Conservation (phyloP, 1,284 basidiomycete species). For the Sparassis latifolia region DNA sequence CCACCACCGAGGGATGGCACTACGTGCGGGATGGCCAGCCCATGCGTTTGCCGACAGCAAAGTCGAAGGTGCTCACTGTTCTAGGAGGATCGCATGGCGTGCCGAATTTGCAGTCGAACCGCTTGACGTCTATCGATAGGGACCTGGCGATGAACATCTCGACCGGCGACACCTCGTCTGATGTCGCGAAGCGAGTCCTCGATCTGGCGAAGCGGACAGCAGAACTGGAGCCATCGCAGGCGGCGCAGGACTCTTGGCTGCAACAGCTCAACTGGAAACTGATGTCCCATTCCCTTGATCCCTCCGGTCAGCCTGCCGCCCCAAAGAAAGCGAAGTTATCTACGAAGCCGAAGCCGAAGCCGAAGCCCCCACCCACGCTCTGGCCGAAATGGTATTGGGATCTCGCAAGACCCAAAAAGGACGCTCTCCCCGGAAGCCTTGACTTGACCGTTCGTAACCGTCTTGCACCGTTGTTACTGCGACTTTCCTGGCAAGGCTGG, state of each 20-base stretch:
- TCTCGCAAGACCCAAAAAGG: conserved; percentile 66
- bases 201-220: conserved; percentile 32
- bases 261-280: conserved; percentile 62
- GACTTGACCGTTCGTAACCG: conserved; percentile 86
- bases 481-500: conserved; percentile 82
- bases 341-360: conserved; percentile 6
- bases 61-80: conserved; percentile 34
- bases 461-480: conserved; percentile 81
- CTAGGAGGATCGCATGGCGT: conserved; percentile 38
- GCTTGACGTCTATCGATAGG: conserved; percentile 30
- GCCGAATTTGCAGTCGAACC: conserved; percentile 32
- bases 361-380: conserved; percentile 40
- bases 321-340: background rate
- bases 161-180: conserved; percentile 28
- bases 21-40: conserved; percentile 37
- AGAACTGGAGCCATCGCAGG: conserved; percentile 10
- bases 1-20: conserved; percentile 62
- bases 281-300: background rate
- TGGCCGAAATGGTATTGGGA: conserved; percentile 99
- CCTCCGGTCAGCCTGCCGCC: background rate
- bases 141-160: conserved; percentile 39
- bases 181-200: conserved; percentile 27
- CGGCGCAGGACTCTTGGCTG: conserved; percentile 48
- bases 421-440: conserved; percentile 56
- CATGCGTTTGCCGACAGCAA: conserved; percentile 31